Conservation (phyloP, 1,284 basidiomycete genomes). For the Cryptococcus sp. region DNA sequence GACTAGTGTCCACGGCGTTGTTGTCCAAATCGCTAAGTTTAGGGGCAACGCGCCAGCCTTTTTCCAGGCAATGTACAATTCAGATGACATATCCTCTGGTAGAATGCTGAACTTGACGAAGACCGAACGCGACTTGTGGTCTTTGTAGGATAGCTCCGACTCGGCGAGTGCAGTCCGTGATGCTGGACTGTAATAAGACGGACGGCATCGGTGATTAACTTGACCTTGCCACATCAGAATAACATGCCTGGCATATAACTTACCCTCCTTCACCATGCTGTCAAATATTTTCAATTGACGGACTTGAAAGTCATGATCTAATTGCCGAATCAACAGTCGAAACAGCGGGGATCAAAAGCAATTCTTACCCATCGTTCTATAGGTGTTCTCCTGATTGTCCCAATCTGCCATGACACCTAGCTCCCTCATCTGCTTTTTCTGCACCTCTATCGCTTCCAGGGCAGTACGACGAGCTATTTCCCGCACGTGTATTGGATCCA, state of each 20-base stretch:
- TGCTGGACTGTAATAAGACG: constrained; percentile 93
- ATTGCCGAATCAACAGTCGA: neutral
- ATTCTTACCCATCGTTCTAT: constrained; percentile 72
- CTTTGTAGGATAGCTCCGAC: constrained; percentile 87
- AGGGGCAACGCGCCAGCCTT: constrained; percentile 37
- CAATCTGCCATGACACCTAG: constrained; percentile 94
- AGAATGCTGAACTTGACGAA: constrained; percentile 72
- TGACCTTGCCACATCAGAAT: constrained; percentile 13
- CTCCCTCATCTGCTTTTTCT: constrained; percentile 73
- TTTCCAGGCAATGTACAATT: constrained; percentile 15
- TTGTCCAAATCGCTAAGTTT: constrained; percentile 89
- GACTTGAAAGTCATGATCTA: constrained; percentile 82
- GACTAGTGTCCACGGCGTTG: constrained; percentile 94
- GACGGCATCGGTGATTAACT: constrained; percentile 80
- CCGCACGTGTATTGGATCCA: constrained; percentile 65
- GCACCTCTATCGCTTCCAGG: constrained; percentile 65
- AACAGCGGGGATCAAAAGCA: neutral
- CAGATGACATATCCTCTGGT: constrained; percentile 30
- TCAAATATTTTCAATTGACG: constrained; percentile 83
- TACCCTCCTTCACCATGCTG: constrained; percentile 80
- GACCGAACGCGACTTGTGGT: constrained; percentile 81
- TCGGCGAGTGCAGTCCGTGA: constrained; percentile 92
- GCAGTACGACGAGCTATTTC: constrained; percentile 70
- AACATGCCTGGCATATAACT: constrained; percentile 3
- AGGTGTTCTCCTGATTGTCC: constrained; percentile 65